Base-by-base conservation (phyloP, 2,329 filamentous ascomycete species). In the Cadophora gregata region DNA sequence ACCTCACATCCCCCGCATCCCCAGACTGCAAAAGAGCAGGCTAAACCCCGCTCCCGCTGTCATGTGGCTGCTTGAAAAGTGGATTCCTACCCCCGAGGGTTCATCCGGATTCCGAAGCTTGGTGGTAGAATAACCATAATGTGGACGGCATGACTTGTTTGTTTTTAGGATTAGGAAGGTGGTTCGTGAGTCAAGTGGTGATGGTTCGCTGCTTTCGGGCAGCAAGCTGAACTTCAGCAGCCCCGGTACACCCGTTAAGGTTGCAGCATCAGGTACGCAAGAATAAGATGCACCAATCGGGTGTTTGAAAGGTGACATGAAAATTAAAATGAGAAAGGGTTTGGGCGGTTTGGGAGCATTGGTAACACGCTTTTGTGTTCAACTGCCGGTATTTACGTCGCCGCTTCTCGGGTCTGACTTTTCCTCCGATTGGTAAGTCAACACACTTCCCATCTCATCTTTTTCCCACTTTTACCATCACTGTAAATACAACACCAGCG, bases 401-500 rank as follows among this genome's bases (percentile, higher is more conserved):
- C n/a, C n/a, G n/a, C n/a, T n/a, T n/a, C n/a, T n/a, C n/a, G n/a
- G n/a, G n/a, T n/a, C n/a, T n/a, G n/a, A n/a, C n/a, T n/a, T n/a
- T n/a, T n/a, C n/a, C n/a, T n/a, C n/a, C n/a, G n/a, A n/a, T 36
- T 36, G 31, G 31, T 12, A 36, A 36, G 12, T 6, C 31, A 36
- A 36, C 12, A 5, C 31, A 36, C 12, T 42, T 9, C 5, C 31
- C 31, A 33, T 5, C 31, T 33, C 31, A 33, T 6, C 31, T 9
- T 8, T 42, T 3, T 7, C 6, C 3, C 16, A 42, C 36, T 16
- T 42, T 8, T 9, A 4, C 31, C 10, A 33, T 16, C 21, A 67
- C 62, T 69, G 65, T 12, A 85, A 67, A 73, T 84, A 82, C 27
- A 85, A 77, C 58, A 85, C 65, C 64, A 85, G 71, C 5, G 82